Evolutionary conservation across 805 yeast species (phyloP).

Genomic region (Lachancea nothofagi): DNA sequence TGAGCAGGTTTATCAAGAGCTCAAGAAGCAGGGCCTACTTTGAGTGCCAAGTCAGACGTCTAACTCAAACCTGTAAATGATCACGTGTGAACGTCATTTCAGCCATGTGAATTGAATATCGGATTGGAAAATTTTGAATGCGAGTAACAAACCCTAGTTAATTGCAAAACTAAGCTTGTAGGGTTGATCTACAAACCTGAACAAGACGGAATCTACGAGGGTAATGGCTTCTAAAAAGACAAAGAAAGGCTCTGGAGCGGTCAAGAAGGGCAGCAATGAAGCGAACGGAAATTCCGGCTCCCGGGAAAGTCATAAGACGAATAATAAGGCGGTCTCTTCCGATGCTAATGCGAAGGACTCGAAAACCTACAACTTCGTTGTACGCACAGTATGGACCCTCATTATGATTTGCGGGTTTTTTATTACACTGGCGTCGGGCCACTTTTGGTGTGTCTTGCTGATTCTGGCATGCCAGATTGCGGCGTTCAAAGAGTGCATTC

Average conservation of each 20-base stretch:
- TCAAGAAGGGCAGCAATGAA: constrained; percentile 1
- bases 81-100: too few species aligned
- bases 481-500: constrained; percentile 87
- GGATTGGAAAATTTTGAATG: too few species aligned
- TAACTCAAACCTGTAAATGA: too few species aligned
- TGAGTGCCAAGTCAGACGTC: constrained; percentile 32
- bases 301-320: background rate
- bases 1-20: constrained; percentile 72
- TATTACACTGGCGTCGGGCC: constrained; percentile 73
- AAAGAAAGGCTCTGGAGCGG: constrained; percentile 3
- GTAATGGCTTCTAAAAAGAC: constrained; percentile 9
- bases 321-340: background rate
- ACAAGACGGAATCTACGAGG: background rate
- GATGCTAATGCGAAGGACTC: constrained; percentile 7
- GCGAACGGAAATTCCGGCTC: background rate
- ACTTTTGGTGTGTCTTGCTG: constrained; percentile 66
- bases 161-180: background rate
- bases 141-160: background rate
- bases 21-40: constrained; percentile 81
- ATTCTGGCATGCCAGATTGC: constrained; percentile 72
- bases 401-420: constrained; percentile 81
- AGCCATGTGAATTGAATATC: too few species aligned
- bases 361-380: constrained; percentile 46
- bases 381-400: constrained; percentile 88
- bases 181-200: background rate